Conservation (phyloP, 2,329 filamentous ascomycete species). For the Zymoseptoria passerinii region DNA sequence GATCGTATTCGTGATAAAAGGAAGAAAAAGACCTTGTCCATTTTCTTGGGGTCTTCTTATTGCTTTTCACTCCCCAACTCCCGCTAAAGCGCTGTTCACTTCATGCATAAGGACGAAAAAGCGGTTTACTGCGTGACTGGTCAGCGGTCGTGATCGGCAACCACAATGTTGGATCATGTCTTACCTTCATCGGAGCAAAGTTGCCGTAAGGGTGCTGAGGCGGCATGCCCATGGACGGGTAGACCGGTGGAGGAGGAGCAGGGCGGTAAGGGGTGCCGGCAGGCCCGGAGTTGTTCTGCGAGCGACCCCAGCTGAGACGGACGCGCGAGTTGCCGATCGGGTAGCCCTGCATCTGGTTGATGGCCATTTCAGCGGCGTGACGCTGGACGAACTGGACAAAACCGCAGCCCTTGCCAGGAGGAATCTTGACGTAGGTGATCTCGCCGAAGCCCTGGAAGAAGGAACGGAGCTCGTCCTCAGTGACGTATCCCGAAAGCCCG, state of each 20-base stretch:
- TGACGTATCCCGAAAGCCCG: slow-evolving; percentile 93
- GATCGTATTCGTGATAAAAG: slow-evolving; percentile 2
- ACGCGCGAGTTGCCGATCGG: slow-evolving; percentile 98
- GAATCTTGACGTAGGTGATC: slow-evolving; percentile 99
- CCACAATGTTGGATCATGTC: slow-evolving; percentile 2
- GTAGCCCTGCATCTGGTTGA: slow-evolving; percentile 99
- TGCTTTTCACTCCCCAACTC: slow-evolving; percentile 24
- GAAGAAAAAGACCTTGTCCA: slow-evolving; percentile 4
- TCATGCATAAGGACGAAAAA: slow-evolving; percentile 32
- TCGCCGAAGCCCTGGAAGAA: slow-evolving; percentile 99
- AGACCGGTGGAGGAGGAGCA: slow-evolving; percentile 71
- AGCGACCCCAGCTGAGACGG: slow-evolving; percentile 92
- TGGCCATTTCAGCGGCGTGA: slow-evolving; percentile 98
- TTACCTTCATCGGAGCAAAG: slow-evolving; percentile 60
- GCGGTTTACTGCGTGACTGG: slow-evolving; percentile 24
- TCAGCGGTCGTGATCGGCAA: slow-evolving; percentile 6
- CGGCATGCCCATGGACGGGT: slow-evolving; percentile 58
- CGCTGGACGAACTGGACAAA: slow-evolving; percentile 99
- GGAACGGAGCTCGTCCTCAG: slow-evolving; percentile 96
- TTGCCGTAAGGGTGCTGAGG: slow-evolving; percentile 55
- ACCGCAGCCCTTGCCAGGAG: slow-evolving; percentile 95
- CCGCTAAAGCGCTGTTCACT: slow-evolving; percentile 35
- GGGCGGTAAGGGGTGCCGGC: slow-evolving; percentile 96
- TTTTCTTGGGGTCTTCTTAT: background rate
- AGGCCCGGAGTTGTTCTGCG: slow-evolving; percentile 95